A percentile compares a stretch with the other conserved stretches of the same genome.
Conservation (phyloP, 1,284 basidiomycete genomes). For the Porogramme epimiltina region DNA sequence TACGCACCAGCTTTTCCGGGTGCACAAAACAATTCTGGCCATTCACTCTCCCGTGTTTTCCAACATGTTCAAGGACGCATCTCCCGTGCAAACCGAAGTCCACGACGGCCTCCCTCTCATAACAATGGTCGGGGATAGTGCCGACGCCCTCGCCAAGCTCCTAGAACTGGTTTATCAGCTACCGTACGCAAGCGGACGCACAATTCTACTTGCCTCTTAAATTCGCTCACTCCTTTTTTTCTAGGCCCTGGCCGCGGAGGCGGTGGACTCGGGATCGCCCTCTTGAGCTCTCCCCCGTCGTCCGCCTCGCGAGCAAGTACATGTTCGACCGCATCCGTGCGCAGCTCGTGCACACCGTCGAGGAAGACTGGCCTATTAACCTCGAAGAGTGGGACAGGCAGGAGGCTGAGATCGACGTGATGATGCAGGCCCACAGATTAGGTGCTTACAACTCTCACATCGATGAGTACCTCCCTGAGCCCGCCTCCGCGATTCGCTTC, state of each 20-base stretch:
- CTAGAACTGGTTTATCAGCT: background rate
- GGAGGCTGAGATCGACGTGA: slow-evolving; percentile 9
- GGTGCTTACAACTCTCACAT: background rate
- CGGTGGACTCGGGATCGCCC: slow-evolving; percentile 10
- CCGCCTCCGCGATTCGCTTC: slow-evolving; percentile 52
- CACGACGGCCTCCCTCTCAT: background rate
- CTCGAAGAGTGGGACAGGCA: slow-evolving; percentile 60
- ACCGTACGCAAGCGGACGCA: background rate
- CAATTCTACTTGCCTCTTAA: no score
- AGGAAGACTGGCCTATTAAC: slow-evolving; percentile 59
- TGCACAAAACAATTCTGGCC: background rate
- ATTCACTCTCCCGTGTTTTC: background rate
- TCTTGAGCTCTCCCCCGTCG: slow-evolving; percentile 46
- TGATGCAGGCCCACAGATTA: background rate
- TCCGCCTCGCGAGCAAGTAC: slow-evolving; percentile 72
- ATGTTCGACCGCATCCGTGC: slow-evolving; percentile 55
- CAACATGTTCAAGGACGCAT: background rate
- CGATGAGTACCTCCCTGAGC: slow-evolving; percentile 15
- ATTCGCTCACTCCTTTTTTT: no score
- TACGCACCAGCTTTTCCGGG: background rate
- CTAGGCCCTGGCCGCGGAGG: no score
- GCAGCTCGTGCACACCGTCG: slow-evolving; percentile 53
- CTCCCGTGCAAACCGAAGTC: background rate
- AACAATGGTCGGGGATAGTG: background rate
- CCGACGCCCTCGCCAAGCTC: background rate